These are phyloP conservation scores for Oryza meridionalis DNA, from an alignment of 176 grass and related monocot species.

Conservation along the genomic window DNA sequence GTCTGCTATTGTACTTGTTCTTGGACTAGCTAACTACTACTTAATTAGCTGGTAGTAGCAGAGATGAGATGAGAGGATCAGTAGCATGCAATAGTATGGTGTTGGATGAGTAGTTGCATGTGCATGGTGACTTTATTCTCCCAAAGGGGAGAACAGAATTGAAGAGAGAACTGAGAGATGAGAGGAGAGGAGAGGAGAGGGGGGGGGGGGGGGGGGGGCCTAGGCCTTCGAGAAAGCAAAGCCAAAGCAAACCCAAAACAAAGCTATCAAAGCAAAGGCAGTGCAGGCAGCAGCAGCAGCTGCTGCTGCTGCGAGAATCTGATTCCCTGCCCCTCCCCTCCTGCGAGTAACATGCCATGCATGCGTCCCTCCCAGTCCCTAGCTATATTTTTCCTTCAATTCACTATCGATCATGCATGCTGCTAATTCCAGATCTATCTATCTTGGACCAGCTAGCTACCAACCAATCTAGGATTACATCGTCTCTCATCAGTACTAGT, in stretches of 20 bases:
- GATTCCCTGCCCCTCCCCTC: conserved; percentile 49
- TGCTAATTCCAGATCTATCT: conserved; percentile 34
- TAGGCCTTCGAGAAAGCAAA: conserved; percentile 69
- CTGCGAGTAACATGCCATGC: conserved; percentile 64
- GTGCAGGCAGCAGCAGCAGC: background rate
- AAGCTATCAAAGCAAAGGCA: conserved; percentile 22
- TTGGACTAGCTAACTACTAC: no score
- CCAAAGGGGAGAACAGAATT: conserved; percentile 50
- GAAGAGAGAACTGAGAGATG: background rate
- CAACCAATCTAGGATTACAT: background rate
- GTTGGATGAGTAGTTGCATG: conserved; percentile 50
- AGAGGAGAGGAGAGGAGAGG: background rate
- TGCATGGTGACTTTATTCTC: conserved; percentile 66
- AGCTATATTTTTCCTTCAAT: no score
- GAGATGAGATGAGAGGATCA: background rate
- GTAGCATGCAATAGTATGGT: background rate
- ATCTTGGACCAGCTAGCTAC: conserved; percentile 35
- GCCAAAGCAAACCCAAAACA: conserved; percentile 25
- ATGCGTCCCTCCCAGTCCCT: background rate
- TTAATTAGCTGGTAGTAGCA: background rate
- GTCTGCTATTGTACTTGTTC: no score
- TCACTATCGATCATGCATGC: no score
- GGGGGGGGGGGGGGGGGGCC: conserved; percentile 38
- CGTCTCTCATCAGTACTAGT: background rate
- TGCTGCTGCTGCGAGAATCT: conserved; percentile 45